Base-by-base conservation (phyloP, 208 protist genomes). In the Polymyxa betae region DNA sequence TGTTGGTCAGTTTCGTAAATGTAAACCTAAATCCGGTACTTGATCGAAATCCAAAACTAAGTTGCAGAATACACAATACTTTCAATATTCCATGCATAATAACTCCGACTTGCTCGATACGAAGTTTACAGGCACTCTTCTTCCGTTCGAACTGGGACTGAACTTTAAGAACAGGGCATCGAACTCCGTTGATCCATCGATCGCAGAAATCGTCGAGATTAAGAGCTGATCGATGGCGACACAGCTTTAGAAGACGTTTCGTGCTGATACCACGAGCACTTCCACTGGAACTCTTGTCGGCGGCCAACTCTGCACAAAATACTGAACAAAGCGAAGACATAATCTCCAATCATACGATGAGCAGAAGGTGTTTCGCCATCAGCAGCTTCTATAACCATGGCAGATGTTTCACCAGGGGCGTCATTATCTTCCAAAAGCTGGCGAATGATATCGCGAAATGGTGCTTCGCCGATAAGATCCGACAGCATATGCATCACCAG, bases 1-100 rank as follows among this genome's bases (percentile, higher is more conserved):
- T 82, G 72, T 43, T 82, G 72, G n/a, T 82, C 72, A 5, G 72
- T 82, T 82, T 82, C 72, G n/a, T 82, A 82, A 35, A 82, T n/a
- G n/a, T 82, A 82, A 20, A 82, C 49, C 49, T 60, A 60, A 5
- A 5, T 29, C 5, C 49, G 24, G 24, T 29, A 60, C 24, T 60
- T 60, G 24, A n/a, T n/a, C n/a, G n/a, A n/a, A n/a, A 5, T 60
- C 12, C 49, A 24, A 60, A 5, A 60, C 24, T 60, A 60, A 29
- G 5, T 60, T 60, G 49, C 24, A 24, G 24, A 60, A 29, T 29
- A 60, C 12, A 5, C 24, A 60, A 29, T 60, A 60, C 72, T 82
- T 82, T 82, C 72, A 82, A 43, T 45, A 82, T 82, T 35, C 72
- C 72, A 82, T 82, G 72, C 35, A 43, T 43, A n/a, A 82, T 35